Evolutionary conservation across 768 basidiomycete species (phyloP).

Genomic region (Neoboletus brunneissimus): DNA sequence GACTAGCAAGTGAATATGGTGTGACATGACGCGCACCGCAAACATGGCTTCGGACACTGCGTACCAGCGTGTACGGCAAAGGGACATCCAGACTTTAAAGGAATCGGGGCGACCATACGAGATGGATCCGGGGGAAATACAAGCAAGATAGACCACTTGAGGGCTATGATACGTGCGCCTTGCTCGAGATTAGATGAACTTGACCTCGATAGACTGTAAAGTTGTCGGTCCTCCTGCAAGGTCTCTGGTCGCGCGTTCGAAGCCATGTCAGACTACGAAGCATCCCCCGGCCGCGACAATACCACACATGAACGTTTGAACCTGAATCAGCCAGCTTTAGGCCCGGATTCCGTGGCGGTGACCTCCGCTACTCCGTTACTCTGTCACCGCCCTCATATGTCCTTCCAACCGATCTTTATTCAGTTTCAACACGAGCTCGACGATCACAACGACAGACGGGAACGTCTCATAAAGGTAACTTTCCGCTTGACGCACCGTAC

Average conservation of each 20-base stretch:
- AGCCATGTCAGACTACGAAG: slow-evolving; percentile 31
- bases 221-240: slow-evolving; percentile 66
- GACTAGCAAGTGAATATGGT: no score
- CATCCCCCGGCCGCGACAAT: slow-evolving; percentile 48
- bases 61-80: slow-evolving; percentile 52
- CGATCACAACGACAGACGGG: slow-evolving; percentile 81
- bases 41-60: no score
- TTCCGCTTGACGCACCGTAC: slow-evolving; percentile 6
- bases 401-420: slow-evolving; percentile 43
- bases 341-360: no score
- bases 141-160: no score
- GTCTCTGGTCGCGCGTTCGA: slow-evolving; percentile 31
- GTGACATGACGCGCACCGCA: no score
- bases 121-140: slow-evolving; percentile 26
- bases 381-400: slow-evolving; percentile 7
- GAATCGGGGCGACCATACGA: background rate
- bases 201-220: background rate
- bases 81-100: slow-evolving; percentile 66
- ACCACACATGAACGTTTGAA: slow-evolving; percentile 75
- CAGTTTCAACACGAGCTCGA: slow-evolving; percentile 72
- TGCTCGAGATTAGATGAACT: no score
- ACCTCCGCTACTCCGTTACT: no score
- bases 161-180: no score
- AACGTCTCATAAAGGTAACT: slow-evolving; percentile 83
- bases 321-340: no score